Conservation (phyloP, 805 yeast species). For the Kodamaea restingae region DNA sequence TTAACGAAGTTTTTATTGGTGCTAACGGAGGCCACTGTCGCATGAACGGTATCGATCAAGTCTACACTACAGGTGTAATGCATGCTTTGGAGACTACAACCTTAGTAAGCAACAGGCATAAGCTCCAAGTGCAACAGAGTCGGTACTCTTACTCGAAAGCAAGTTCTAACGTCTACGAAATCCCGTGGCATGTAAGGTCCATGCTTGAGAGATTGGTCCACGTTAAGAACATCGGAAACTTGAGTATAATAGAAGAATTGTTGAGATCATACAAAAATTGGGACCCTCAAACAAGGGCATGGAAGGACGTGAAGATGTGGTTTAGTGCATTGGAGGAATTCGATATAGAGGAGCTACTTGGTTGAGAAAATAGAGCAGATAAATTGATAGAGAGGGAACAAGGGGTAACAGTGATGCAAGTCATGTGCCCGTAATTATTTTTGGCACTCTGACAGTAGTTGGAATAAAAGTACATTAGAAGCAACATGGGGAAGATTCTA, state of each 20-base stretch:
- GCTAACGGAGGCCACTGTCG: slow-evolving; percentile 26
- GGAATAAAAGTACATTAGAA: no score
- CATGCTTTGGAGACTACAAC: slow-evolving; percentile 37
- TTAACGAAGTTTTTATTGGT: slow-evolving; percentile 29
- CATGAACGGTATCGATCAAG: slow-evolving; percentile 19
- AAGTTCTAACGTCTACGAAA: slow-evolving; percentile 18
- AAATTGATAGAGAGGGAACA: not conserved
- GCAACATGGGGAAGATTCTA: no score
- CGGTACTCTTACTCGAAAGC: slow-evolving; percentile 1
- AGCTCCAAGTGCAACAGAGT: slow-evolving; percentile 9
- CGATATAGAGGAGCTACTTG: slow-evolving; percentile 3
- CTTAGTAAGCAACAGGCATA: slow-evolving; percentile 15
- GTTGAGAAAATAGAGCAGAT: not conserved
- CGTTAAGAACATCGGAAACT: slow-evolving; percentile 28
- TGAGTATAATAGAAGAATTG: slow-evolving; percentile 21
- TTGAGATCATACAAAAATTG: slow-evolving; percentile 13
- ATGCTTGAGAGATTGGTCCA: slow-evolving; percentile 31
- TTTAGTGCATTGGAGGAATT: slow-evolving; percentile 8
- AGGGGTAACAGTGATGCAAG: no score
- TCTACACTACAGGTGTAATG: slow-evolving; percentile 28
- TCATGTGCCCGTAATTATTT: no score
- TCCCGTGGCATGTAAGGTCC: slow-evolving; percentile 41
- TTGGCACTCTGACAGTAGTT: no score
- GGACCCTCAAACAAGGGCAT: slow-evolving; percentile 10
- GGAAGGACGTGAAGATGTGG: slow-evolving; percentile 9